Base-by-base conservation (phyloP, 169 alveolate species). In the Plasmodium vivax region DNA sequence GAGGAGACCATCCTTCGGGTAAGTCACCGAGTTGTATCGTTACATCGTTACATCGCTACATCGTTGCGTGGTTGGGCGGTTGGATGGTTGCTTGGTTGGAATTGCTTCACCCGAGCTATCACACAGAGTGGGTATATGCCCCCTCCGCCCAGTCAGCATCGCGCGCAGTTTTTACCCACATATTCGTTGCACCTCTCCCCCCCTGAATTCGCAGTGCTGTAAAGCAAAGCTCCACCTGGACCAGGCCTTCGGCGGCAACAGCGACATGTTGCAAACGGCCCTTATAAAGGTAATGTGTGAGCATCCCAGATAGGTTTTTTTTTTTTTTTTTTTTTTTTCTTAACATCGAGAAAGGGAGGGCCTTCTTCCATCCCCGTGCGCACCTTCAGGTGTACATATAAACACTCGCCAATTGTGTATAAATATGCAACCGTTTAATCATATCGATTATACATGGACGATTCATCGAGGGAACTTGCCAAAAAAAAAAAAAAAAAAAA, bases 1-100 rank as follows among this genome's bases (percentile, higher is more conserved):
- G 99, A 98, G 85, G 99, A 98, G 83, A 94, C 97, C 45, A 95
- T 98, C 27, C 96, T 98, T 92, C 82, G 96, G 93, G 98, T 88
- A 8, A 62, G 43, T 36, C 54, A 5, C 0, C 32, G 23, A 68
- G 23, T 19, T 8, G 9, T 27, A 3, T 58, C 45, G 73, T 30
- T 45, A 36, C n/a, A 4, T 4, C 30, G 45, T 83, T 34, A 16
- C 14, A 38, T 16, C n/a, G 16, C 51, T n/a, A 9, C 43, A 81
- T 23, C 36, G 27, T 0, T 79, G 45, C 3, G n/a, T 79, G 45
- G 6, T 38, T 41, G 27, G 27, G 27, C 27, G 27, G 27, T 23
- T 23, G 27, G 0, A 0, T 23, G 27, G 27, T 23, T 23, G 27
- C 27, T 23, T 23, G 27, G 27, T 23, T 23, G 27, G 27, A 23